Percentiles rank a stretch among this genome's conserved stretches.
Conservation (phyloP, 352 stramenopile genomes). For the Blastocystis sp. region DNA sequence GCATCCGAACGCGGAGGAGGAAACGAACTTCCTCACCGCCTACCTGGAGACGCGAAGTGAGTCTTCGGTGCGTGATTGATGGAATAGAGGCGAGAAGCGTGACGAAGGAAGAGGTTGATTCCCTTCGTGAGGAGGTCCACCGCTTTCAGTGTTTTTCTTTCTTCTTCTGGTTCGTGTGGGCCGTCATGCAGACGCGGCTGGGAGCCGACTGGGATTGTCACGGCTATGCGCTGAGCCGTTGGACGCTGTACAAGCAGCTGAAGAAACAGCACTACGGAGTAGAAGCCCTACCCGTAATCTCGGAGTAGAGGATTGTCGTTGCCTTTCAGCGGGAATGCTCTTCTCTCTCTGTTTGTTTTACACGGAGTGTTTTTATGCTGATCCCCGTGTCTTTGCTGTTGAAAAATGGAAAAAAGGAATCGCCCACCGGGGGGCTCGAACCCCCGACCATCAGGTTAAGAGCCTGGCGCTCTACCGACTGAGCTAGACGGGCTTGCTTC, state of each 20-base stretch:
- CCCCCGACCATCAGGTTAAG: too few species aligned
- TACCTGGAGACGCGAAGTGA: constrained; percentile 27
- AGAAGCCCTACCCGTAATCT: constrained; percentile 43
- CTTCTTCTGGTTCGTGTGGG: constrained; percentile 65
- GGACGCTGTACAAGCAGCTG: constrained; percentile 46
- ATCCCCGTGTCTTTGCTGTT: not conserved
- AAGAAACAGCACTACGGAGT: constrained; percentile 61
- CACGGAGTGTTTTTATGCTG: not conserved
- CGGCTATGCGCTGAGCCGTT: constrained; percentile 50
- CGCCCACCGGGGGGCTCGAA: not conserved
- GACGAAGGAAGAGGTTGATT: not conserved
- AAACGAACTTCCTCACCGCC: constrained; percentile 20
- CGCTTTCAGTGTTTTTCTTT: constrained; percentile 61
- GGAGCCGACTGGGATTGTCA: constrained; percentile 48
- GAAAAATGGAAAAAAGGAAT: not conserved
- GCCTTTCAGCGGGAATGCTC: not conserved
- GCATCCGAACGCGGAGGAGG: constrained; percentile 29
- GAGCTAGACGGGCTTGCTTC: constrained; percentile 23
- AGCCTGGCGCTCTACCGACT: not conserved
- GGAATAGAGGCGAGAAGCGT: not conserved
- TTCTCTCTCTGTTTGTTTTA: not conserved
- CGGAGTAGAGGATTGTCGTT: constrained; percentile 27
- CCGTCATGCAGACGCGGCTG: constrained; percentile 40
- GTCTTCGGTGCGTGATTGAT: not conserved
- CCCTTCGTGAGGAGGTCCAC: not conserved